Conservation (phyloP, 2,329 filamentous ascomycete species). For the Xylaria sp. region DNA sequence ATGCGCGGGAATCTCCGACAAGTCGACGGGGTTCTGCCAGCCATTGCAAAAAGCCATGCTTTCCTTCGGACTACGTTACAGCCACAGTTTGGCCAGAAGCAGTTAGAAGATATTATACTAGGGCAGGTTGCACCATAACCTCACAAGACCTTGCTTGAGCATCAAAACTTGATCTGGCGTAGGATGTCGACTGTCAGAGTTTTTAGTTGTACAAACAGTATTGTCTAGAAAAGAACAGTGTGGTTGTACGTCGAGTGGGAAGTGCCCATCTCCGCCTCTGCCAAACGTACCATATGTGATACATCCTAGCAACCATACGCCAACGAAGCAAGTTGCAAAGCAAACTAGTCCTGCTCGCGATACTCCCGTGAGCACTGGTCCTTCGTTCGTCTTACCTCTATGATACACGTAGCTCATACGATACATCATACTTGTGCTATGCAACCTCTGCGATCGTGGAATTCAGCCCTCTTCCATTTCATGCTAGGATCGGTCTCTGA, state of each 20-base stretch:
- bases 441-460: not conserved
- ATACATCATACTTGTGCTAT: conserved; percentile 7
- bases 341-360: not conserved
- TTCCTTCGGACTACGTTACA: conserved; percentile 62
- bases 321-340: conserved; percentile 9
- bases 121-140: conserved; percentile 26
- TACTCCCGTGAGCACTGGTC: conserved; percentile 9
- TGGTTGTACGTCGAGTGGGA: conserved; percentile 20
- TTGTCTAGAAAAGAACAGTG: conserved; percentile 9
- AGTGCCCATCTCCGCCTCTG: conserved; percentile 18
- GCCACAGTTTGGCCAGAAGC: conserved; percentile 56
- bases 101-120: conserved; percentile 62
- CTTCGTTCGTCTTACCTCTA: conserved; percentile 1
- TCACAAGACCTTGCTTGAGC: conserved; percentile 13
- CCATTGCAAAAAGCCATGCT: conserved; percentile 60
- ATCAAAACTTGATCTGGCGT: not conserved
- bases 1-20: conserved; percentile 65
- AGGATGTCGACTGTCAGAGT: not conserved
- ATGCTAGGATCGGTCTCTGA: conserved; percentile 13
- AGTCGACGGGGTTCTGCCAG: conserved; percentile 62
- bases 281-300: conserved; percentile 14
- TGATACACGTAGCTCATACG: conserved; percentile 17
- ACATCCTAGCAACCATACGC: conserved; percentile 11
- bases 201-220: conserved; percentile 2
- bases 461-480: not conserved